These are phyloP conservation scores for Davidsoniella virescens DNA, from an alignment of 2,329 filamentous ascomycete species.

Conservation along the genomic window DNA sequence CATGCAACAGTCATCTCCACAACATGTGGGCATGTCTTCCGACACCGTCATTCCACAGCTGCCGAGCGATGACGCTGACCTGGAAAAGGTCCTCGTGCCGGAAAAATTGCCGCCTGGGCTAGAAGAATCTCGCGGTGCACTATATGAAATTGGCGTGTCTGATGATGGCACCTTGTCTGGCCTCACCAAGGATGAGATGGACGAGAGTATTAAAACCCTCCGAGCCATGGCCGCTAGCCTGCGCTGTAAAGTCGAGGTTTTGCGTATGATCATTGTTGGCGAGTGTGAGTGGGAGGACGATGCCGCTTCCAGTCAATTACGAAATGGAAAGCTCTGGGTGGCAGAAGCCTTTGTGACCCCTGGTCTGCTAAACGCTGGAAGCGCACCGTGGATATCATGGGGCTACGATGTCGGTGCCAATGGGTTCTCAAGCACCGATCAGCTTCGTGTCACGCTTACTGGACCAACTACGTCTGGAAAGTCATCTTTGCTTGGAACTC, in stretches of 20 bases:
- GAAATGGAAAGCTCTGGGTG: constrained; percentile 51
- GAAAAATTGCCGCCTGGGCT: constrained; percentile 56
- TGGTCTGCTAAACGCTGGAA: constrained; percentile 25
- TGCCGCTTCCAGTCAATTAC: constrained; percentile 16
- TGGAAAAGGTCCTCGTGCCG: constrained; percentile 30
- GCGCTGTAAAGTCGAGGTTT: constrained; percentile 68
- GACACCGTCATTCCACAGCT: constrained; percentile 61
- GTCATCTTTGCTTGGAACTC: constrained; percentile 72
- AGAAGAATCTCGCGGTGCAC: constrained; percentile 79
- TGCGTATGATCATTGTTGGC: constrained; percentile 71
- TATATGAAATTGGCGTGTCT: constrained; percentile 93
- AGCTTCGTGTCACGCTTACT: constrained; percentile 73
- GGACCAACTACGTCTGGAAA: constrained; percentile 87
- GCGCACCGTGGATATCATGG: constrained; percentile 3
- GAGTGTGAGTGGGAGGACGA: constrained; percentile 52
- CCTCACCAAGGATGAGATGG: constrained; percentile 75
- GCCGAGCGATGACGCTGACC: constrained; percentile 42
- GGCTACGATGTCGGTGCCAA: not conserved
- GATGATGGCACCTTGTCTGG: constrained; percentile 88
- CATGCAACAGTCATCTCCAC: constrained; percentile 82
- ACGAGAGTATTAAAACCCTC: constrained; percentile 75
- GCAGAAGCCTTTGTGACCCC: constrained; percentile 82
- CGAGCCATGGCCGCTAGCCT: constrained; percentile 84
- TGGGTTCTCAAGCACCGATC: constrained; percentile 40
- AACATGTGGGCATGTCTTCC: constrained; percentile 65